Conservation (phyloP, 805 yeast genomes). For the Ogataea methanolica region DNA sequence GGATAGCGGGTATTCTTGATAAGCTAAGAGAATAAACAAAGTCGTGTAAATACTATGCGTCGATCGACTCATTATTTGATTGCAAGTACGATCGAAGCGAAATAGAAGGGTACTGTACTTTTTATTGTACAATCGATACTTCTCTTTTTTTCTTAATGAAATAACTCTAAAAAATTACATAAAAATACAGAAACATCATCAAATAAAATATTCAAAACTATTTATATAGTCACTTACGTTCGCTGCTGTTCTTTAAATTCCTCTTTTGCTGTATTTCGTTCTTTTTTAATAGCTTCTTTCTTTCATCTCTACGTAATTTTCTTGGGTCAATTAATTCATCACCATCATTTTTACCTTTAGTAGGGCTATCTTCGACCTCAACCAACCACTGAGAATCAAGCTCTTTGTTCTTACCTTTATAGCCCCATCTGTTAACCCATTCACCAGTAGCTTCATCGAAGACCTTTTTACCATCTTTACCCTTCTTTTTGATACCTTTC, state of each 20-base stretch:
- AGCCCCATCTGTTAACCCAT: constrained; percentile 99
- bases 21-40: too few relatives aligned
- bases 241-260: constrained; percentile 46
- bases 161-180: background rate
- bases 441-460: constrained; percentile 86
- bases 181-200: background rate
- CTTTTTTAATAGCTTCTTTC: constrained; percentile 81
- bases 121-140: too few relatives aligned
- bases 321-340: constrained; percentile 85
- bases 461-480: constrained; percentile 82
- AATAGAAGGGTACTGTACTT: too few relatives aligned
- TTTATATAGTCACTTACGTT: constrained; percentile 1
- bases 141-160: background rate
- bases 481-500: constrained; percentile 91
- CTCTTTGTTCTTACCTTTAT: constrained; percentile 85
- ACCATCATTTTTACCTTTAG: constrained; percentile 34
- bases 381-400: constrained; percentile 92
- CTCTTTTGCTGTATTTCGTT: constrained; percentile 81
- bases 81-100: too few relatives aligned
- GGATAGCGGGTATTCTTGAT: too few relatives aligned
- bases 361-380: constrained; percentile 75
- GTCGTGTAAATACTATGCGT: background rate
- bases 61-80: background rate
- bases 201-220: background rate
- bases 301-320: constrained; percentile 70